A percentile compares a stretch with the other conserved stretches of the same genome.
Evolutionary conservation across 257 asterid species (phyloP).

Genomic region (Rhazya stricta): DNA sequence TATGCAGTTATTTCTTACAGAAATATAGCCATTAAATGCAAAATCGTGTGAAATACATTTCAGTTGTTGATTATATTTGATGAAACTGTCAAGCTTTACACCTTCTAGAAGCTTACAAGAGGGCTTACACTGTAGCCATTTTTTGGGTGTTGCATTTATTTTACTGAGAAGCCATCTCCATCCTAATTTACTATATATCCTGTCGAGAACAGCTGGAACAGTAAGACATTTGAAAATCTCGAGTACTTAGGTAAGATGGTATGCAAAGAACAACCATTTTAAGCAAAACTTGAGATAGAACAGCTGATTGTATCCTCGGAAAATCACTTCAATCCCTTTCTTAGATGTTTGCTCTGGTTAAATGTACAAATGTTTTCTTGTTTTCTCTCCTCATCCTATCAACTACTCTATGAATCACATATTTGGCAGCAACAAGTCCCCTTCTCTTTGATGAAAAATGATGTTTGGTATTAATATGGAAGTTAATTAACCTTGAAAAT

Average conservation of each 20-base stretch:
- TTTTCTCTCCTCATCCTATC: neutral
- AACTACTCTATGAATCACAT: neutral
- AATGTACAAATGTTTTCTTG: neutral
- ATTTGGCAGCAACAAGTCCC: neutral
- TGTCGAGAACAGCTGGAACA: neutral
- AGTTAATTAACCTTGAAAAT: neutral
- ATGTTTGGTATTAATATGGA: neutral
- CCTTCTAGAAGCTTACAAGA: neutral
- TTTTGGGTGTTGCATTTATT: neutral
- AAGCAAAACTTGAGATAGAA: neutral
- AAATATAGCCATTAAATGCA: neutral
- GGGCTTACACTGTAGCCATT: neutral
- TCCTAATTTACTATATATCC: neutral
- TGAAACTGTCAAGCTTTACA: neutral
- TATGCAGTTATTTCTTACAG: neutral
- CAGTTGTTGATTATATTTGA: neutral
- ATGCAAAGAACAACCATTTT: neutral
- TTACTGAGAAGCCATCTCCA: neutral
- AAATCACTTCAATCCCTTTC: no score
- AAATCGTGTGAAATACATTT: neutral
- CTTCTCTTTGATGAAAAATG: neutral
- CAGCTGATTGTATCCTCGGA: no score
- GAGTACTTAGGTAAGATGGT: neutral
- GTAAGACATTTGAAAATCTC: neutral
- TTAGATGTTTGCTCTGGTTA: neutral